Evolutionary conservation across 148 eudicot genomes (phyloP).

Genomic region (Polygonum maritimum): DNA sequence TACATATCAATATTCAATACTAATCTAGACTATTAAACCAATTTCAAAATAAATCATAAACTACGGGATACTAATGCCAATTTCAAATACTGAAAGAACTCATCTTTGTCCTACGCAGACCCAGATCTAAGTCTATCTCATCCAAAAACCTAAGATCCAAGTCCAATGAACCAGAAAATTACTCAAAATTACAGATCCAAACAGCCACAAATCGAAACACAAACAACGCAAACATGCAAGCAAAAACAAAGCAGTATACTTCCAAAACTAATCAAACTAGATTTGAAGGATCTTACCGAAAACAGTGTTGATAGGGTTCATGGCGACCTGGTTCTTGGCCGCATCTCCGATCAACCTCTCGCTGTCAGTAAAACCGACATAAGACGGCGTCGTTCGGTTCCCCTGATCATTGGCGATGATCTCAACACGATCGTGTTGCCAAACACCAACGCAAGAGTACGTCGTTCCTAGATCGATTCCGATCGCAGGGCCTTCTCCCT

Average conservation of each 20-base stretch:
- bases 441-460: slow-evolving; percentile 11
- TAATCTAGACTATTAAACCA: not conserved
- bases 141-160: not conserved
- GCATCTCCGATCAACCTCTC: slow-evolving; percentile 16
- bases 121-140: not conserved
- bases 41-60: not conserved
- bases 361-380: slow-evolving; percentile 9
- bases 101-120: not conserved
- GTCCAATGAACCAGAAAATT: not conserved
- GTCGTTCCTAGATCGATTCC: slow-evolving; percentile 12
- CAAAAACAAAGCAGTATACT: not conserved
- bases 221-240: not conserved
- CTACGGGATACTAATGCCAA: not conserved
- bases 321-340: slow-evolving; percentile 15
- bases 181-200: not conserved
- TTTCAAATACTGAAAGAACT: not conserved
- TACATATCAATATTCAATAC: not conserved
- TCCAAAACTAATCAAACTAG: not conserved
- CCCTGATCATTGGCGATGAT: slow-evolving; percentile 16
- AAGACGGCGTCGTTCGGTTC: slow-evolving; percentile 12
- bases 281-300: slow-evolving; percentile 1
- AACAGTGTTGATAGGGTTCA: slow-evolving; percentile 15
- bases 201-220: not conserved
- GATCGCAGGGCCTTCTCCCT: slow-evolving; percentile 13
- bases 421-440: slow-evolving; percentile 15